A percentile compares a stretch with the other conserved stretches of the same genome.
Evolutionary conservation across 1,284 basidiomycete genomes (phyloP).

Genomic region (Naganishia liquefaciens): DNA sequence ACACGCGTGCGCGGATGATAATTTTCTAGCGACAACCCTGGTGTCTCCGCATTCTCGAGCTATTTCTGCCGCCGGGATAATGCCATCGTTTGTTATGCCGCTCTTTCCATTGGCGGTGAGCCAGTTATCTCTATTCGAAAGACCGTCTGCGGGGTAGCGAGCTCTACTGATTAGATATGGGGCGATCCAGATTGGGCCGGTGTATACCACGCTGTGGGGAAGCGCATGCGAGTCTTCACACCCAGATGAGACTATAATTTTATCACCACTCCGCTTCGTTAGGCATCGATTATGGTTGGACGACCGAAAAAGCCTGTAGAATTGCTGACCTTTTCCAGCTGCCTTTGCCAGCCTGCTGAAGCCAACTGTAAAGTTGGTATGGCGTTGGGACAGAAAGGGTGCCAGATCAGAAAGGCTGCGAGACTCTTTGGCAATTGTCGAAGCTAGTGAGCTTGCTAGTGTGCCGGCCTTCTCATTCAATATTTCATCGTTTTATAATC

Average conservation of each 20-base stretch:
- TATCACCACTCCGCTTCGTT: neutral
- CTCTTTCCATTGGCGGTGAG: neutral
- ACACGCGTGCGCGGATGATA: neutral
- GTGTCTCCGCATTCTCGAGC: neutral
- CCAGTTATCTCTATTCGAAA: neutral
- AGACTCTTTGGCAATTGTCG: too few species aligned
- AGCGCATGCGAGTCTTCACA: constrained; percentile 1
- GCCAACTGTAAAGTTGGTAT: too few species aligned
- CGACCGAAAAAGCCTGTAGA: too few species aligned
- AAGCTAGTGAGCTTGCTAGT: too few species aligned
- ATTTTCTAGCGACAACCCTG: neutral
- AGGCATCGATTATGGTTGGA: neutral
- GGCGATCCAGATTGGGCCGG: constrained; percentile 1
- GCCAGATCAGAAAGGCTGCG: too few species aligned
- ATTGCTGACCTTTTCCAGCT: too few species aligned
- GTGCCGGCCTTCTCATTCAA: too few species aligned
- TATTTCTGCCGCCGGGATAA: neutral
- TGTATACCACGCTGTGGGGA: too few species aligned
- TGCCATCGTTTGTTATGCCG: constrained; percentile 7
- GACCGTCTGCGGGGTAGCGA: neutral
- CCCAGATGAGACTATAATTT: neutral
- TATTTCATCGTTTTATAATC: too few species aligned
- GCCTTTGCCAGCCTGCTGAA: too few species aligned
- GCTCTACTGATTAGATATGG: constrained; percentile 10
- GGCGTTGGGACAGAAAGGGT: too few species aligned